Base-by-base conservation (phyloP, 768 basidiomycete species). In the Trametopsis cervina region DNA sequence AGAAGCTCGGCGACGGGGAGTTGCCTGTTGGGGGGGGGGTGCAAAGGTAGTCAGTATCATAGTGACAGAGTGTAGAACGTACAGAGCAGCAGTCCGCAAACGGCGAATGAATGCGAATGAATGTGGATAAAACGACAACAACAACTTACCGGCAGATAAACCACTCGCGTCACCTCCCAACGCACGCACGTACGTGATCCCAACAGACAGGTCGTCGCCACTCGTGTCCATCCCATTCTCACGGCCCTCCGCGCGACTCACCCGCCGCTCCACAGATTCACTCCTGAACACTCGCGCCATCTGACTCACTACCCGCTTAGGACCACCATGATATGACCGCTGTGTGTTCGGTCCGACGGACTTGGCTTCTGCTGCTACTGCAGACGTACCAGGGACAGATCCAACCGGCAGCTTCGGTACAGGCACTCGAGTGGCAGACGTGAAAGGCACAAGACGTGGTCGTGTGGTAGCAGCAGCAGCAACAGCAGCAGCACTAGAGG, bases 371-470 rank as follows among this genome's bases (percentile, higher is more conserved):
- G 24, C 29, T 33, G 7, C 9, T 7, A 15, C 29, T 7, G 15
- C 29, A 33, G 7, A 7, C 9, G 42, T 46, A 12, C 43, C 41
- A 44, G 50, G 50, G 47, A 38, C 42, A 46, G 15, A 15, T 33
- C 44, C 47, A 45, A 73, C 57, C 51, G 74, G 59, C 54, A 72
- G 54, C 54, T 73, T 70, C 20, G 83, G 81, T 1, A 78, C 70
- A 17, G 84, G 83, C 21, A 84, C 82, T 17, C 81, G 78, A 17
- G 74, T 73, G 13, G 81, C 78, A 52, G 76, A 77, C 5, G 80
- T 85, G 59, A 89, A 87, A 22, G 81, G 85, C 26, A 86, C 82
- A 24, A 88, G 63, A 25, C 83, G 76, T 26, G 85, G 82, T 12
- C 76, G 74, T n/a, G n/a, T n/a, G n/a, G n/a, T n/a, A n/a, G n/a